These are phyloP conservation scores for Arthrobotrys sinensis DNA, from an alignment of 2,329 filamentous ascomycete genomes.

Conservation along the genomic window DNA sequence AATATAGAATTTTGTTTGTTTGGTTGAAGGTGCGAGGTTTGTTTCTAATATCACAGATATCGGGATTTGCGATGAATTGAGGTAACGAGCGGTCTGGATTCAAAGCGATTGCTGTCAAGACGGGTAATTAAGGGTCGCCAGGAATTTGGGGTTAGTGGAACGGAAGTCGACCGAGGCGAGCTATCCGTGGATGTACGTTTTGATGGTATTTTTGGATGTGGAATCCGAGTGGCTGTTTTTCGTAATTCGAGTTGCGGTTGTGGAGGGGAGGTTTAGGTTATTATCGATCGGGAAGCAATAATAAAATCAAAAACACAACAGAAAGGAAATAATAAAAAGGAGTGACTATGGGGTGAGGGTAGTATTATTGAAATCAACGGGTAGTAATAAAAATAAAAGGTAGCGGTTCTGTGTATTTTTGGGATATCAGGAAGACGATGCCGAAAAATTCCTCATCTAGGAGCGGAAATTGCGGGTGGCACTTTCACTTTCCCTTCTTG, in stretches of 20 bases:
- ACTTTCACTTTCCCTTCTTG: conserved; percentile 40
- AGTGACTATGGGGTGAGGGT: conserved; percentile 7
- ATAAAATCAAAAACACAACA: conserved; percentile 1
- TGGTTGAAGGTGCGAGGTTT: not conserved
- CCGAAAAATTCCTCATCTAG: conserved; percentile 46
- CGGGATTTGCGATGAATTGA: conserved; percentile 13
- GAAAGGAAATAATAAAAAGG: not conserved
- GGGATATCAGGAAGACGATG: conserved; percentile 26
- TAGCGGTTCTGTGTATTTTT: conserved; percentile 17
- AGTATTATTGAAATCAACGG: not conserved
- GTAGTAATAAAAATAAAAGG: not conserved
- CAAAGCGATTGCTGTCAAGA: conserved; percentile 30
- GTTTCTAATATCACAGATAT: conserved; percentile 50
- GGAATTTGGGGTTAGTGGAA: conserved; percentile 29
- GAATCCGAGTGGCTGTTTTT: conserved; percentile 28
- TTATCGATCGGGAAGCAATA: conserved; percentile 20
- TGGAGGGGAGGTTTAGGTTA: conserved; percentile 3
- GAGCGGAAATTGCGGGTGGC: conserved; percentile 53
- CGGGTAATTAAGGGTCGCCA: conserved; percentile 20
- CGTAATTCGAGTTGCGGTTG: not conserved
- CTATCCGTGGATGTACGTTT: conserved; percentile 60
- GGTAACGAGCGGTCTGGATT: conserved; percentile 18
- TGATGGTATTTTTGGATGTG: conserved; percentile 33
- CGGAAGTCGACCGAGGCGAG: conserved; percentile 56
- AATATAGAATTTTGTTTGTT: not conserved